phyloP scores from a whole-genome alignment of 2,329 filamentous ascomycete genomes.

The Fusarium compactum region DNA sequence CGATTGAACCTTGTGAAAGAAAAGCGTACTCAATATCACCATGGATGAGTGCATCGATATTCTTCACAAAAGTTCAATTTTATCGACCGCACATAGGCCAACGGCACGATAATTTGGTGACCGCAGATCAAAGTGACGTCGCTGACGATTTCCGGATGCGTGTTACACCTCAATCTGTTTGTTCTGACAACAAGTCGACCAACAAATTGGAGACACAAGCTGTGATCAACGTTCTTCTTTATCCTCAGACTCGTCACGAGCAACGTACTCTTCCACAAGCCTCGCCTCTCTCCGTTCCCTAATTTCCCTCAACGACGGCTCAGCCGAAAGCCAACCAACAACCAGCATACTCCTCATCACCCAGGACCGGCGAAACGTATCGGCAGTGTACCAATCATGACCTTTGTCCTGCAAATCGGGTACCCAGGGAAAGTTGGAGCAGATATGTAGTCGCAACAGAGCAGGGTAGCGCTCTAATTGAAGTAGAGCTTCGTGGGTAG shows the following conservation, averaged over 20 bases:
- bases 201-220: slow-evolving; percentile 47
- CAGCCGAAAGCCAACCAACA: slow-evolving; percentile 16
- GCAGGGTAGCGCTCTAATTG: slow-evolving; percentile 1
- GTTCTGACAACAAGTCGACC: slow-evolving; percentile 54
- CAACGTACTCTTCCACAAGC: slow-evolving; percentile 1
- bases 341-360: slow-evolving; percentile 12
- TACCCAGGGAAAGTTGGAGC: slow-evolving; percentile 10
- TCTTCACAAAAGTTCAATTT: fast-evolving
- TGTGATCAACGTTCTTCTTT: neutral
- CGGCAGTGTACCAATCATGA: neutral
- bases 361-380: slow-evolving; percentile 1
- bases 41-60: slow-evolving; percentile 20
- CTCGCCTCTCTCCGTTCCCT: neutral
- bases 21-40: slow-evolving; percentile 46
- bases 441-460: slow-evolving; percentile 1
- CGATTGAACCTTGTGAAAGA: slow-evolving; percentile 66
- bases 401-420: neutral
- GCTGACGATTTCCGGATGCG: slow-evolving; percentile 62
- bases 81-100: slow-evolving; percentile 50
- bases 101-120: slow-evolving; percentile 61
- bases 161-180: slow-evolving; percentile 57
- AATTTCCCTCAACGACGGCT: neutral
- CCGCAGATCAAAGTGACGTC: slow-evolving; percentile 51
- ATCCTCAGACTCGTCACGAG: neutral
- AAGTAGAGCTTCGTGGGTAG: slow-evolving; percentile 10